These are phyloP conservation scores for Dactylis glomerata DNA, from an alignment of 176 grass and related monocot species.

Conservation along the genomic window DNA sequence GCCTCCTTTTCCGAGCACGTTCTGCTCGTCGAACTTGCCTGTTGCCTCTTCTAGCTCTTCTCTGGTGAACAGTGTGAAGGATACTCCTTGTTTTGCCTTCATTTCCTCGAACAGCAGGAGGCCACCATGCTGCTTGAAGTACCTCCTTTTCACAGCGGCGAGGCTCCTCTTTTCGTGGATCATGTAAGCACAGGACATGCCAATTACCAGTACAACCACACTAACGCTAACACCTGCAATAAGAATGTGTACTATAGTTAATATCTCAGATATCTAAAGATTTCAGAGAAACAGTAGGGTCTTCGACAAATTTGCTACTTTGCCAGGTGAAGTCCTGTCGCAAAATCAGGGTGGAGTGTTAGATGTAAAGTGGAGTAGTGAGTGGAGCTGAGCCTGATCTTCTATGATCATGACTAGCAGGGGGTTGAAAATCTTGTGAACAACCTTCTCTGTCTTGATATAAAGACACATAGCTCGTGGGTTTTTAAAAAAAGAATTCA, in stretches of 20 bases:
- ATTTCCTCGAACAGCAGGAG: constrained; percentile 14
- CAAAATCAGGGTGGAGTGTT: too few species aligned
- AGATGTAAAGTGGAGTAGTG: too few species aligned
- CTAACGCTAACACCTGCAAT: not conserved
- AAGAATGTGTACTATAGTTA: not conserved
- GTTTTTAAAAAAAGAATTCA: too few species aligned
- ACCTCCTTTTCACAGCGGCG: not conserved
- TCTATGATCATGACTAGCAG: too few species aligned
- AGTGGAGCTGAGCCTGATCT: too few species aligned
- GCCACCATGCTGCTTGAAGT: constrained; percentile 14
- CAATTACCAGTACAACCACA: not conserved
- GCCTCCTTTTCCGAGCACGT: not conserved
- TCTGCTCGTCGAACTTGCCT: not conserved
- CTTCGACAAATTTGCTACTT: too few species aligned
- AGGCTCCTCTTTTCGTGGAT: constrained; percentile 14
- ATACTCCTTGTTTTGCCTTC: not conserved
- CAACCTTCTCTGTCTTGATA: too few species aligned
- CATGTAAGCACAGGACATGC: not conserved
- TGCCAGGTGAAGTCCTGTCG: too few species aligned
- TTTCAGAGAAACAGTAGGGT: too few species aligned
- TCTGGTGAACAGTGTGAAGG: not conserved
- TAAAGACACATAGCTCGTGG: too few species aligned
- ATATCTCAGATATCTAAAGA: not conserved
- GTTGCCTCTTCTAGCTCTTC: constrained; percentile 4
- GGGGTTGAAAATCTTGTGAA: too few species aligned